Base-by-base conservation (phyloP, 2,329 filamentous ascomycete genomes). In the Colletotrichum coccodes region DNA sequence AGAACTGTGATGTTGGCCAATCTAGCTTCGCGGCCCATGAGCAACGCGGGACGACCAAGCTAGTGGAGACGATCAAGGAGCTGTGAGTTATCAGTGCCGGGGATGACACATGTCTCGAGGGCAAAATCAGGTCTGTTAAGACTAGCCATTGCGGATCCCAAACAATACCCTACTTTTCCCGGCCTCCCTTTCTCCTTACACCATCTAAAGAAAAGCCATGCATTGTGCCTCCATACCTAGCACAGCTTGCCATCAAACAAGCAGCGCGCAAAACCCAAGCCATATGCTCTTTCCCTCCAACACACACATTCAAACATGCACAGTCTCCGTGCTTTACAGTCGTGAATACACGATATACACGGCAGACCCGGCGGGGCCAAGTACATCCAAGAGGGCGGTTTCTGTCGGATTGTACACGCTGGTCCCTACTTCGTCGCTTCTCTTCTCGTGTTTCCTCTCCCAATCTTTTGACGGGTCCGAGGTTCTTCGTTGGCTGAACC, bases 121-220 rank as follows among this genome's bases (percentile, higher is more conserved):
- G 49, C 52, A 65, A 36, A 59, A 69, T 47, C 64, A 69, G 28
- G 61, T 69, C 54, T 66, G 66, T 60, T 60, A 56, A 44, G 61
- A 68, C 65, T 65, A 60, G 54, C 54, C 65, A 53, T 60, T 60
- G 57, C 26, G 60, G 49, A 56, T 65, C 65, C 61, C 65, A 57
- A 52, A 64, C 54, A 60, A 66, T 36, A 52, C 66, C 61, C 62
- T 66, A 38, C 49, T 69, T 66, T 66, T 60, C 46, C 61, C 42
- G 21, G 34, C 49, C 47, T 56, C 40, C 66, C 49, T 40, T 69
- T 66, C 61, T 69, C 66, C 61, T 69, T 65, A 66, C 66, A 69
- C 66, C 62, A 49, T 69, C 61, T 69, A 66, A 21, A 52, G 52
- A 60, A 65, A 44, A 56, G 57, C 46, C 47, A 44, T 69, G 60